Base-by-base conservation (phyloP, 2,329 filamentous ascomycete genomes). In the Sporothrix humicola region DNA sequence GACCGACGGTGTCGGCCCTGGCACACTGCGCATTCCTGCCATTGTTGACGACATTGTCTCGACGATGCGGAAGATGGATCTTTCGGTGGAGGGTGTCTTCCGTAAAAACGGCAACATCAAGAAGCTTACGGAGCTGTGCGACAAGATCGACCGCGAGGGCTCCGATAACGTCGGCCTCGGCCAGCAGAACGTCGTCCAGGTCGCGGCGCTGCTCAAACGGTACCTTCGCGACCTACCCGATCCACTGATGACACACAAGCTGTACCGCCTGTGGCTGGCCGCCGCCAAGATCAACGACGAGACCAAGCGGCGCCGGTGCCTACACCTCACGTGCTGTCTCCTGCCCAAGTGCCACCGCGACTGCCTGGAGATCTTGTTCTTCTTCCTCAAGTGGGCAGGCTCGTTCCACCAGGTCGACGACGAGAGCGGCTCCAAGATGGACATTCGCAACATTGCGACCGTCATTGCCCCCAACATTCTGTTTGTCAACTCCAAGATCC, bases 31-130 rank as follows among this genome's bases (percentile, higher is more conserved):
- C 71, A 93, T 99, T 58, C 96, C 96, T 2, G 93, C 94, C n/a
- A 87, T 99, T 71, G 88, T 99, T n/a, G 95, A 98, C 79, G 95
- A 98, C 80, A 91, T 95, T 68, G 92, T 99, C 52, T 92, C 93
- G 3, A 94, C 95, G 13, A 97, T 99, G 93, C 91, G 95, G 78
- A 96, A 95, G 82, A 98, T 99, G 94, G 96, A 99, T 81, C 94
- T 99, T 85, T 98, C 95, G 1, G 94, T 99, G 0, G 96, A 99
- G 82, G 96, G 96, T 78, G 95, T 99, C 26, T 99, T 99, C 89
- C 91, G 96, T 78, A 99, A 99, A 87, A 99, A 98, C 79, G 96
- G 96, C 78, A 99, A 98, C 82, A 98, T 99, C 84, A 95, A 96
- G 82, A 93, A 95, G 77, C 87, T 98, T 61, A 93, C 93, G 77